Percentiles rank a stretch among this genome's conserved stretches.
phyloP scores from a whole-genome alignment of 306 rosid genomes.

The Ammopiptanthus mongolicus region DNA sequence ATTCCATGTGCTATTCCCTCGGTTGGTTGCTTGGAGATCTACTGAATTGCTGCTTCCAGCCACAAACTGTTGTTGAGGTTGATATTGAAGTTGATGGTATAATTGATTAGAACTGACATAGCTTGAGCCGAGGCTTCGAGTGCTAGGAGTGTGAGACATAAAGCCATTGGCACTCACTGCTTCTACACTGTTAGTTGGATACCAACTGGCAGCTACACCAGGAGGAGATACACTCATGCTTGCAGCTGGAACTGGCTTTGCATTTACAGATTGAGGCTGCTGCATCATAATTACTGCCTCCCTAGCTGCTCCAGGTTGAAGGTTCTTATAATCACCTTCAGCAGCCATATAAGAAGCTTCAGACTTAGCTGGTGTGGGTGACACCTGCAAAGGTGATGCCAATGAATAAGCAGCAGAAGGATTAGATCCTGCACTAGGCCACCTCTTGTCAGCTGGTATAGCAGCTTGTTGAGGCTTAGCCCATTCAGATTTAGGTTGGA shows the following conservation, averaged over 20 bases:
- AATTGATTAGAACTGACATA: constrained; percentile 49
- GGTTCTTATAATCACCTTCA: constrained; percentile 43
- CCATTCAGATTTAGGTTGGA: constrained; percentile 59
- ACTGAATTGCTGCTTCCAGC: constrained; percentile 38
- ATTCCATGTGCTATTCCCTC: constrained; percentile 60
- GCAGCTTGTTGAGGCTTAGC: constrained; percentile 41
- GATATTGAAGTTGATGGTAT: constrained; percentile 68
- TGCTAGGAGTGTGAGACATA: constrained; percentile 46
- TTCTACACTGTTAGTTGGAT: constrained; percentile 51
- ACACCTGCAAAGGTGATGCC: constrained; percentile 45
- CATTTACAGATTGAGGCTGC: constrained; percentile 52
- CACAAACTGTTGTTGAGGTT: constrained; percentile 48
- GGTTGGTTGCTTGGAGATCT: constrained; percentile 41
- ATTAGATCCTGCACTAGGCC: constrained; percentile 44
- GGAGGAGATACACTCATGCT: constrained; percentile 66
- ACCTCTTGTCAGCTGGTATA: constrained; percentile 41
- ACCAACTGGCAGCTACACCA: constrained; percentile 51
- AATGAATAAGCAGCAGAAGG: constrained; percentile 51
- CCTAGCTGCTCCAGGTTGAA: constrained; percentile 49
- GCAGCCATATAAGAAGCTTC: constrained; percentile 41
- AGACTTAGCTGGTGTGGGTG: constrained; percentile 38
- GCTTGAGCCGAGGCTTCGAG: constrained; percentile 45
- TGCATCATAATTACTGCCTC: constrained; percentile 58
- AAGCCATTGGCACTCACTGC: constrained; percentile 49
- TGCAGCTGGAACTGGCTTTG: constrained; percentile 42